phyloP scores from a whole-genome alignment of 495 filamentous ascomycete genomes.

The Hypomontagnella monticulosa region DNA sequence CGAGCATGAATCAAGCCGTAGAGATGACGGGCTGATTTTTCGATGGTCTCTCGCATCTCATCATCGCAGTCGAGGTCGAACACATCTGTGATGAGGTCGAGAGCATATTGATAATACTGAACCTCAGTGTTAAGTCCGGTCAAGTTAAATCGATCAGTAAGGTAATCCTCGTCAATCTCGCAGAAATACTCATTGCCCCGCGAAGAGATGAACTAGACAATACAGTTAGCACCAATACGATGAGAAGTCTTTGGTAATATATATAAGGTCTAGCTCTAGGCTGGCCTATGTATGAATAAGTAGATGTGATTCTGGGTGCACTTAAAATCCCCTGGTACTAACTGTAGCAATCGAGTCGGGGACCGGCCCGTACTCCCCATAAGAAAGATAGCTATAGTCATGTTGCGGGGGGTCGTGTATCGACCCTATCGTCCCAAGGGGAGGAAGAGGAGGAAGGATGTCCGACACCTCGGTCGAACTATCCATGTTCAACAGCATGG shows the following conservation, averaged over 20 bases:
- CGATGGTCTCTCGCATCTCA: conserved; percentile 96
- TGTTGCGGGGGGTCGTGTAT: too few relatives aligned
- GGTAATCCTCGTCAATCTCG: conserved; percentile 98
- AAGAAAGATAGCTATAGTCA: too few relatives aligned
- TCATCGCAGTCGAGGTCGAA: conserved; percentile 99
- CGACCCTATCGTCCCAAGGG: too few relatives aligned
- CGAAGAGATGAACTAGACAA: conserved; percentile 90
- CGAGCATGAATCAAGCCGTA: conserved; percentile 97
- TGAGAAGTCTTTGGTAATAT: background rate
- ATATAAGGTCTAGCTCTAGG: background rate
- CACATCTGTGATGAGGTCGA: conserved; percentile 99
- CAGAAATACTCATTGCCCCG: conserved; percentile 99
- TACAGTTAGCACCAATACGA: conserved; percentile 30
- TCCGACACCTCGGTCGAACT: background rate
- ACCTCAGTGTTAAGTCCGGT: conserved; percentile 98
- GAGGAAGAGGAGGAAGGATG: background rate
- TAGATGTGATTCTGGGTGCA: background rate
- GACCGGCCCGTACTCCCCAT: too few relatives aligned
- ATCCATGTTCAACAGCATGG: conserved; percentile 4
- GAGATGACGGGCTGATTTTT: conserved; percentile 95
- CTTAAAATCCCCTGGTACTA: background rate
- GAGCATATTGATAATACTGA: conserved; percentile 97
- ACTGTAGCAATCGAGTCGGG: background rate
- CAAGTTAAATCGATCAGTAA: conserved; percentile 98
- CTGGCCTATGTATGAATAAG: background rate